Evolutionary conservation across 495 filamentous ascomycete species (phyloP), one percentile per base, ranked within the genome.

Genomic region (Immersiella caudata): DNA sequence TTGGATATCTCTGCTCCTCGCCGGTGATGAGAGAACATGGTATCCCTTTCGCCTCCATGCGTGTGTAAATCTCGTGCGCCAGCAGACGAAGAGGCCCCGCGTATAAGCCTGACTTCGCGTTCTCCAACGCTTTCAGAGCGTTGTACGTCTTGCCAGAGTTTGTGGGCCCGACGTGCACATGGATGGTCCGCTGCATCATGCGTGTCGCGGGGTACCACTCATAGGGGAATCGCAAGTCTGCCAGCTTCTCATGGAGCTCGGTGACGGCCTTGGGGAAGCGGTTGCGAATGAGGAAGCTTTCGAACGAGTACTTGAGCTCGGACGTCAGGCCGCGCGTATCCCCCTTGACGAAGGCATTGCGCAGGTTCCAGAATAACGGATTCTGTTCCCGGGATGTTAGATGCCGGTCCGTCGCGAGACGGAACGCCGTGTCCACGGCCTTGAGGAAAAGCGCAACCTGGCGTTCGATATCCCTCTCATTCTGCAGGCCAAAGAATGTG

Each of bases 71-170:
- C 79, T 99, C 96, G 75, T 98, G 93, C 9, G 96, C 96, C 22
- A 99, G 86, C 49, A 99, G 79, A 20, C 96, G 86, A 56, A 99
- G 79, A 0, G 96, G 96, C 1, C 96, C 96, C 36, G 94, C 93
- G 74, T 97, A 99, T 62, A 96, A 88, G 16, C 96, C 96, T 22
- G 82, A 84, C 50, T 88, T 84, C 27, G 89, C 87, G 36, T 85
- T 79, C 75, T 96, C 90, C 9, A 99, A 86, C n/a, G 90, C 85
- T 78, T 97, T 89, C 60, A 99, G 78, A 4, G 96, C 96, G 75
- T 93, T 90, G 77, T 98, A 98, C 2, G 96, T 99, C 79, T 99
- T 99, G 64, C 96, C 96, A 6, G 94, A 97, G 78, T 99, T 99
- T 1, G 96, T 99, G 0, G 96, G 96, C 1, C 96, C 96, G 55